Percentiles rank a stretch among this genome's conserved stretches.
Evolutionary conservation across 306 rosid species (phyloP).

Genomic region (Senna tora): DNA sequence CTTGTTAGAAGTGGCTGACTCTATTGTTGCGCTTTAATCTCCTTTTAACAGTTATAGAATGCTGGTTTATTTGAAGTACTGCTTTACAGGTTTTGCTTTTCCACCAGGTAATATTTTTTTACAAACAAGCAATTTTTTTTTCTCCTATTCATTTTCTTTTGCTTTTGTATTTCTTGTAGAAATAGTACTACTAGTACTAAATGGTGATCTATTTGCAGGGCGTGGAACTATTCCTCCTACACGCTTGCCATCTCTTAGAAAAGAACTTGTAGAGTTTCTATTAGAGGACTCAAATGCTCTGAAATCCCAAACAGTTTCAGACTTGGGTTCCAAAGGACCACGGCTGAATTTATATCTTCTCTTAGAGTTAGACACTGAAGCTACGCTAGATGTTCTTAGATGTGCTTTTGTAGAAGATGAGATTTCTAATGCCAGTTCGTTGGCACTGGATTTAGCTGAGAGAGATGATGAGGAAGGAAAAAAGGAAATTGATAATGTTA

Average conservation of each 20-base stretch:
- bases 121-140: not conserved
- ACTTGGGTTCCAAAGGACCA: constrained; percentile 41
- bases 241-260: constrained; percentile 80
- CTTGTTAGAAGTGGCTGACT: constrained; percentile 30
- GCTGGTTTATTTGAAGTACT: constrained; percentile 93
- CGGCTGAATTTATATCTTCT: constrained; percentile 69
- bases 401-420: constrained; percentile 70
- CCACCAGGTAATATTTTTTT: constrained; percentile 75
- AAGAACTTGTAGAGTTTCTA: constrained; percentile 76
- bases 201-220: constrained; percentile 60
- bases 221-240: constrained; percentile 75
- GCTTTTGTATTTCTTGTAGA: constrained; percentile 17
- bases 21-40: constrained; percentile 30
- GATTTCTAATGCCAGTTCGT: constrained; percentile 45
- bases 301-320: constrained; percentile 55
- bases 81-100: constrained; percentile 94
- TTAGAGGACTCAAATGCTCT: constrained; percentile 57
- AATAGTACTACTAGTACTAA: constrained; percentile 14
- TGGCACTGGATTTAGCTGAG: constrained; percentile 49
- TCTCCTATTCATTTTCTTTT: constrained; percentile 16
- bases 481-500: constrained; percentile 41
- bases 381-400: constrained; percentile 79
- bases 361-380: constrained; percentile 79
- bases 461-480: constrained; percentile 37
- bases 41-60: constrained; percentile 71